Base-by-base conservation (phyloP, 441 rosid genomes). In the Pelargonium australe region DNA sequence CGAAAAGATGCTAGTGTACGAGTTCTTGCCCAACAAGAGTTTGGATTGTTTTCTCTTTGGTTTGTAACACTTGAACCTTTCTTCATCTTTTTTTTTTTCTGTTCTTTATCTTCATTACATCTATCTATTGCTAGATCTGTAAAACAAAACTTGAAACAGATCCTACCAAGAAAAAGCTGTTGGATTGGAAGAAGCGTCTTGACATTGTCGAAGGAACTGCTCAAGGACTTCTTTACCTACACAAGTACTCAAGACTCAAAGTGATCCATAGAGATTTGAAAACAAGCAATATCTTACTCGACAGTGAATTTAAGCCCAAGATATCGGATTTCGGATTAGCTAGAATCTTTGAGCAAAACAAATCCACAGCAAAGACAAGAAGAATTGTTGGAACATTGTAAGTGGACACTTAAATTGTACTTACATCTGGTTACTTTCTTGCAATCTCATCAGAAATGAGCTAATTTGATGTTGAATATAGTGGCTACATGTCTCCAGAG, bases 131-230 rank as follows among this genome's bases (percentile, higher is more conserved):
- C 9, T 55, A 55, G 6, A 7, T 17, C 2, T 7, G 17, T 5
- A 7, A 5, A 60, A 7, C 8, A 44, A 10, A 10, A 9, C 10
- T 9, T 44, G 12, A 44, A 10, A 23, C 64, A 11, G 34, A 60
- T 60, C n/a, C 37, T 25, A 23, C 37, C 7, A 60, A 60, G 64
- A 60, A 23, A 11, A 60, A 20, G 14, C n/a, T 20, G 8, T 23
- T 60, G 37, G 64, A 60, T 10, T 60, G 64, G 64, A 23, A 60
- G 64, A 60, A 60, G 64, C 64, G 64, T 4, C 34, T 60, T 60
- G 37, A 25, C n/a, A 60, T 60, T n/a, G 19, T 60, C 7, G 37
- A 60, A 60, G 34, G 62, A 55, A 55, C 25, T 4, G 62, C 62
- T 17, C 62, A 55, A 17, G 25, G 62, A 17, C 62, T 55, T 7